These are phyloP conservation scores for Sporothrix luriei DNA, from an alignment of 2,329 filamentous ascomycete genomes.

Conservation along the genomic window DNA sequence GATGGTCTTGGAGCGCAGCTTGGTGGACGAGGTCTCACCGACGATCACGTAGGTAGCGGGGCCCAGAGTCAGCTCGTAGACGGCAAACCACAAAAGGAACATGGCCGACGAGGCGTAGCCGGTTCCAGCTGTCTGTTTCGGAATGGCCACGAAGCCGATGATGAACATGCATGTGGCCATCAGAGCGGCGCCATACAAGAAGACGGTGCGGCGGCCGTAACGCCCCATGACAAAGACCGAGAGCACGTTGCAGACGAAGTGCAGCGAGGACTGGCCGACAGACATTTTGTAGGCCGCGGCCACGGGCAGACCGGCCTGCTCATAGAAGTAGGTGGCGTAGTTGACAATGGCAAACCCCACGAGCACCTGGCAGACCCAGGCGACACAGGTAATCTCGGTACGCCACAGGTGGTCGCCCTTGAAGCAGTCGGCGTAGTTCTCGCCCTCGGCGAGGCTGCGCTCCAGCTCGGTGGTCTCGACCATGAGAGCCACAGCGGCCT, in stretches of 20 bases:
- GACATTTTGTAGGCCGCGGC: slow-evolving; percentile 46
- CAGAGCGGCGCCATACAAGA: slow-evolving; percentile 45
- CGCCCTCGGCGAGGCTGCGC: slow-evolving; percentile 57
- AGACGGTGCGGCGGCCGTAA: slow-evolving; percentile 50
- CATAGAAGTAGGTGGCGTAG: slow-evolving; percentile 49
- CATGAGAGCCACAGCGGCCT: slow-evolving; percentile 43
- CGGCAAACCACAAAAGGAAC: slow-evolving; percentile 47
- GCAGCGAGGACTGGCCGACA: slow-evolving; percentile 49
- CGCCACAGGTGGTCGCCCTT: slow-evolving; percentile 51
- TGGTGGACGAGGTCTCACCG: slow-evolving; percentile 52
- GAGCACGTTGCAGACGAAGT: slow-evolving; percentile 48
- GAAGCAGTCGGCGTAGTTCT: slow-evolving; percentile 52
- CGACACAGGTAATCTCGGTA: slow-evolving; percentile 49
- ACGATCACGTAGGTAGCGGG: slow-evolving; percentile 53
- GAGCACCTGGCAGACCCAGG: slow-evolving; percentile 49
- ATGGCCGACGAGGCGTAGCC: slow-evolving; percentile 48
- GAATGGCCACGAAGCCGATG: slow-evolving; percentile 47
- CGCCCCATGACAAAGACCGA: slow-evolving; percentile 51
- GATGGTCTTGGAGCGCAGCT: slow-evolving; percentile 52
- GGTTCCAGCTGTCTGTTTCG: slow-evolving; percentile 43
- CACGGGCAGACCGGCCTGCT: slow-evolving; percentile 48
- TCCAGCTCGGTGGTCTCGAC: slow-evolving; percentile 56
- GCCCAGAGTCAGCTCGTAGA: slow-evolving; percentile 43
- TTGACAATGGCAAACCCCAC: slow-evolving; percentile 43
- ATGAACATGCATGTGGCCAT: slow-evolving; percentile 45